Evolutionary conservation across 2,329 filamentous ascomycete genomes (phyloP), one percentile per base, ranked within the genome.

Genomic region (Epichloe gansuensis): DNA sequence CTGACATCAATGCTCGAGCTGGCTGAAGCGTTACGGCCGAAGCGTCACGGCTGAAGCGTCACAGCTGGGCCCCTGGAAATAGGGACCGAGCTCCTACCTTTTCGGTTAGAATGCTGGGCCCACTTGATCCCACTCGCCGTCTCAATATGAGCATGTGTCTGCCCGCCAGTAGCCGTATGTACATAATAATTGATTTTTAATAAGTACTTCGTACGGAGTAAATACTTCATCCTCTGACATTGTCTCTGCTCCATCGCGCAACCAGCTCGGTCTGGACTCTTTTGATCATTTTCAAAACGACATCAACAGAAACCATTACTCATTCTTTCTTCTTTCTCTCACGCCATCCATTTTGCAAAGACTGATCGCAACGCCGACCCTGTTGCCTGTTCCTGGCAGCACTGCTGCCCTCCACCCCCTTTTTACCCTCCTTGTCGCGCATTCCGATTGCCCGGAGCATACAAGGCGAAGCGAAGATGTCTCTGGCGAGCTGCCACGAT

Each of bases 391-490:
- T 31, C 28, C 28, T 9, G 28, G 28, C 28, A 31, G 28, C 3
- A 43, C n/a, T 43, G 21, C 7, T 23, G 17, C 9, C 41, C 7
- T 4, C 41, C 11, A 21, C 3, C 28, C 15, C 28, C 6, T 21
- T 21, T 21, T 21, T 21, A 2, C 17, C 25, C 48, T 9, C n/a
- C 28, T 35, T 8, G 39, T 8, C 48, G 48, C 48, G 41, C 41
- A n/a, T 35, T 38, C 41, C 15, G 23, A 25, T 37, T 35, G 48
- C 8, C 12, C n/a, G 4, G 31, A 25, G n/a, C 17, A 23, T 12
- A 44, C 42, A 44, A 12, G n/a, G 44, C 28, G 23, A 11, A 23
- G 50, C 37, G 39, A 58, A 53, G 45, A 59, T 59, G 56, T 55
- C 48, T 39, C 44, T 50, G 52, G 47, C 46, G 52, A 56, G 46